A percentile compares a stretch with the other conserved stretches of the same genome.
phyloP scores from a whole-genome alignment of 2,329 filamentous ascomycete species.

The Colletotrichum graminicola region DNA sequence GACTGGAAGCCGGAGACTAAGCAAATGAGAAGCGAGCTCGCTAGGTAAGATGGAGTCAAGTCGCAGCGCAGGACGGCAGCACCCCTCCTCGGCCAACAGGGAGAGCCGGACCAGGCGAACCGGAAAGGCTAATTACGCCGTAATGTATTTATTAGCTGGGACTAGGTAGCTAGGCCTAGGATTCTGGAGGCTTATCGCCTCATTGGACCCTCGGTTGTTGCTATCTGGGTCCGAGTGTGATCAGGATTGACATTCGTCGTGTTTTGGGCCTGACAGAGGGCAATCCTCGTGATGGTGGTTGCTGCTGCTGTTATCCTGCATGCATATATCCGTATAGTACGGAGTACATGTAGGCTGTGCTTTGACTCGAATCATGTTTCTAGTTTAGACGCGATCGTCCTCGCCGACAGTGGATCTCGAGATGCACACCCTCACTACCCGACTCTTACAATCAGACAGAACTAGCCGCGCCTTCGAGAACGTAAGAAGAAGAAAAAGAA shows the following conservation, averaged over 20 bases:
- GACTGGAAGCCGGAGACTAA: constrained; percentile 10
- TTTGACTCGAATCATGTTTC: not conserved
- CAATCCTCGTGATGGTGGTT: not conserved
- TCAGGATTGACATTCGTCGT: constrained; percentile 1
- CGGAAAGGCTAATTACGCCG: constrained; percentile 39
- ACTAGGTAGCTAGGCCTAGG: not conserved
- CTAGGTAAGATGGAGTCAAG: constrained; percentile 28
- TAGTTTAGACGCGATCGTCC: not conserved
- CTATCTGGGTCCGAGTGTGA: constrained; percentile 15
- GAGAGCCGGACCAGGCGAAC: constrained; percentile 28
- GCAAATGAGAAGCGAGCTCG: constrained; percentile 29
- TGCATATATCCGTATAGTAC: not conserved
- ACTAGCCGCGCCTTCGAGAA: not conserved
- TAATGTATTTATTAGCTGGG: constrained; percentile 17
- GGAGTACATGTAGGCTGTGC: not conserved
- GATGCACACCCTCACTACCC: not conserved
- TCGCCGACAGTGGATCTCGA: not conserved
- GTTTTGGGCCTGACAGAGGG: not conserved
- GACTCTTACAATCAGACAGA: not conserved
- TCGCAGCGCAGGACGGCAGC: constrained; percentile 22
- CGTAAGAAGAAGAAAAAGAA: no score
- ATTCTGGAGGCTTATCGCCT: constrained; percentile 6
- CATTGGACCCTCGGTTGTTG: constrained; percentile 25
- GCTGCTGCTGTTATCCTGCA: not conserved
- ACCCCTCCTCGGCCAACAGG: constrained; percentile 18